Conservation (phyloP, 2,329 filamentous ascomycete species). For the Diaporthe vexans region DNA sequence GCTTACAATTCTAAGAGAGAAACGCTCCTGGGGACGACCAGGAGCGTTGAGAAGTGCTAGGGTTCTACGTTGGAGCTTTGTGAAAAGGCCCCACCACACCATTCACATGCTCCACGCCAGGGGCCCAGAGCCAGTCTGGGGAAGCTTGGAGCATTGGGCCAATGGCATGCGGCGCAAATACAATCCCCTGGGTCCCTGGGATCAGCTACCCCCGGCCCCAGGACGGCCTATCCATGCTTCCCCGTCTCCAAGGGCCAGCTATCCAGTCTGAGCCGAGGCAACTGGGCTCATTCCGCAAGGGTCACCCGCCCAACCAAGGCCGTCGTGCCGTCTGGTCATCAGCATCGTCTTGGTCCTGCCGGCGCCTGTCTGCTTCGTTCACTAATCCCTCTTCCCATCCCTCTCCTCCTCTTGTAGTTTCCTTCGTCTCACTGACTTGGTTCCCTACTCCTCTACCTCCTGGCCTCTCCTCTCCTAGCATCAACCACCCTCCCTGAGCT, state of each 20-base stretch:
- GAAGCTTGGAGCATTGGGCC: conserved; percentile 29
- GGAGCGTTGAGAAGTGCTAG: neutral
- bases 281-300: conserved; percentile 30
- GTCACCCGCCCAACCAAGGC: conserved; percentile 26
- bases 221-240: neutral
- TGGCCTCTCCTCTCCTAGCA: neutral
- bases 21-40: no score
- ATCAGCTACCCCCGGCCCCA: conserved; percentile 25
- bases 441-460: neutral
- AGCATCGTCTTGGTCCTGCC: conserved; percentile 17
- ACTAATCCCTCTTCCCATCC: no score
- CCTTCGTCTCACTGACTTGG: neutral
- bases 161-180: conserved; percentile 11
- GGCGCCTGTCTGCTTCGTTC: neutral
- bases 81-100: conserved; percentile 22
- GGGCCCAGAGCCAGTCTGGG: conserved; percentile 26
- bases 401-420: neutral
- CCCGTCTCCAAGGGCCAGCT: conserved; percentile 8
- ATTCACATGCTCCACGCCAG: conserved; percentile 30
- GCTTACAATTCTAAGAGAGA: no score
- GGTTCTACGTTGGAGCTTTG: neutral
- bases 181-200: conserved; percentile 21
- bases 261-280: conserved; percentile 33
- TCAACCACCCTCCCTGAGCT: neutral
- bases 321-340: conserved; percentile 18